These are phyloP conservation scores for Trypethelium eluteriae DNA, from an alignment of 495 filamentous ascomycete species.

Conservation along the genomic window DNA sequence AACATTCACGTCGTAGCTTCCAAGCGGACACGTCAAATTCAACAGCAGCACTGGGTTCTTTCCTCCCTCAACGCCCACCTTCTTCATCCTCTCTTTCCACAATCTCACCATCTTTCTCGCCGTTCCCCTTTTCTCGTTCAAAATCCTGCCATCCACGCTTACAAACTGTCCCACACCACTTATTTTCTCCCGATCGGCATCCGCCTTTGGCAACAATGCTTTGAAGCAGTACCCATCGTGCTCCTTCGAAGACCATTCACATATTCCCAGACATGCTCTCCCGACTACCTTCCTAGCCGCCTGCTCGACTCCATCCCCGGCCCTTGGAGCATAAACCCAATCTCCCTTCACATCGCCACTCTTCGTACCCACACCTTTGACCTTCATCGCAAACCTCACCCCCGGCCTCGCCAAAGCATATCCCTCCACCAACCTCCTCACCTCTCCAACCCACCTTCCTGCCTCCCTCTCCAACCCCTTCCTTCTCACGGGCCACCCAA, in stretches of 20 bases:
- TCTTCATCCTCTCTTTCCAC: constrained; percentile 45
- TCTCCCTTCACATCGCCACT: constrained; percentile 43
- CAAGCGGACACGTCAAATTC: constrained; percentile 60
- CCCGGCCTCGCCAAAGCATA: constrained; percentile 68
- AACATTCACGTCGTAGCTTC: constrained; percentile 79
- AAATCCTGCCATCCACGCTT: constrained; percentile 69
- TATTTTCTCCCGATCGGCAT: constrained; percentile 48
- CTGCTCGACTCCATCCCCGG: constrained; percentile 48
- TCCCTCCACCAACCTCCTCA: constrained; percentile 61
- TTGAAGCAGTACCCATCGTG: constrained; percentile 41
- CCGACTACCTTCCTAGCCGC: constrained; percentile 66
- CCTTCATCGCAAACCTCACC: constrained; percentile 57
- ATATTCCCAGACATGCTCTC: constrained; percentile 52
- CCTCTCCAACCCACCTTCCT: constrained; percentile 51
- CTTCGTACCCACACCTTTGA: constrained; percentile 56
- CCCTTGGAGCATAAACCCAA: constrained; percentile 65
- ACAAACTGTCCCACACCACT: constrained; percentile 55
- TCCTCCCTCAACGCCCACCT: constrained; percentile 17
- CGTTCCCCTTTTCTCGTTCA: constrained; percentile 56
- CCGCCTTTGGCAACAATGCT: constrained; percentile 51
- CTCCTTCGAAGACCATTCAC: constrained; percentile 37
- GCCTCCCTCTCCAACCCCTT: constrained; percentile 57
- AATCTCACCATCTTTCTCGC: constrained; percentile 56
- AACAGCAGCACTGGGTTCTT: constrained; percentile 67
- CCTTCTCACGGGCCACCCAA: constrained; percentile 63